Base-by-base conservation (phyloP, 163 green algal species). In the Trebouxiophyceae sp. region DNA sequence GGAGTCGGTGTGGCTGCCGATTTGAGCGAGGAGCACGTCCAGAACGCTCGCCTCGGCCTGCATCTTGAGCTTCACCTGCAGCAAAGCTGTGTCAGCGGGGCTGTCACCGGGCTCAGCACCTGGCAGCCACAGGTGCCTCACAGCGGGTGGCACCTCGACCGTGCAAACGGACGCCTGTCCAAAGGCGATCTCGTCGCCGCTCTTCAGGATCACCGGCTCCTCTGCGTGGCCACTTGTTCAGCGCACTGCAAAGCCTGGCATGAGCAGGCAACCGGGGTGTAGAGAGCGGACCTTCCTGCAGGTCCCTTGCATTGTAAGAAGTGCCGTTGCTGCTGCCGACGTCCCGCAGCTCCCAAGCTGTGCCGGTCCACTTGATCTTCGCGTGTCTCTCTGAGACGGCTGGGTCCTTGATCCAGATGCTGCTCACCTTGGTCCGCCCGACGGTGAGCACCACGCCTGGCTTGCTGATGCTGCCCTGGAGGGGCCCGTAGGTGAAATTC, bases 241-340 rank as follows among this genome's bases (percentile, higher is more conserved):
- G 45, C 23, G 2, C 45, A 54, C 45, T 22, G 23, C 45, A 20
- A 54, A 54, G 23, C 45, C 22, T 20, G 19, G 32, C 6, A 0
- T 23, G 5, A 55, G 30, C n/a, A 24, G 62, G 54, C 12, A 22
- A 69, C 68, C 72, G 54, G 69, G n/a, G n/a, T n/a, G n/a, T 29
- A 16, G n/a, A n/a, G n/a, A n/a, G n/a, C n/a, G n/a, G n/a, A n/a
- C n/a, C n/a, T n/a, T 61, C 33, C 28, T 69, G 60, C 55, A 87
- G 24, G 4, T 71, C 16, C 4, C 33, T 57, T 27, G 72, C 80
- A 65, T 93, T 91, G 33, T 89, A 24, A 0, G 34, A 22, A 3
- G 83, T 91, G n/a, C 86, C 86, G 67, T 93, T 93, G 24, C 75
- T 87, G 70, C 73, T 86, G 57, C 79, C 81, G 16, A 85, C 32